Evolutionary conservation across 805 yeast genomes (phyloP), one percentile per base, ranked within the genome.

Genomic region (Cyberlindnera euphorbiae): DNA sequence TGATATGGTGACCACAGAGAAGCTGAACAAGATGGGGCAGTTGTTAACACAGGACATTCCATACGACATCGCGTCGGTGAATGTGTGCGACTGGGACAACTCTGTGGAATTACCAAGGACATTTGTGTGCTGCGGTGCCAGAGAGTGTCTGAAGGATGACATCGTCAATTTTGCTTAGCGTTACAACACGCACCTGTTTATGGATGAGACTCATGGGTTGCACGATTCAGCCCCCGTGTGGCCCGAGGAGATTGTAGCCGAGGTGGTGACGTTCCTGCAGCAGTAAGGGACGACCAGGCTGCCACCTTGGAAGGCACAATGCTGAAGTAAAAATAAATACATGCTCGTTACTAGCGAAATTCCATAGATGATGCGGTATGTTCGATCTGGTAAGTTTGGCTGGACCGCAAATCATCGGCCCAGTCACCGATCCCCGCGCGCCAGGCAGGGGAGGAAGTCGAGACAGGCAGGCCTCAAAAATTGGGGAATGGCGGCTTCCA

Each of bases 71-170:
- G 3, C 26, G 10, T 23, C 21, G 8, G 21, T 39, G 3, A 24
- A 19, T 9, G 22, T 19, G 22, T 19, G 39, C 8, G 6, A 30
- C 9, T 32, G 35, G 34, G 12, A 18, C 5, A 22, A 23, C 16
- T 9, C 22, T 19, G 9, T 29, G 28, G 11, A 35, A 12, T 23
- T 32, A 6, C 45, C 44, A 17, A 8, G 13, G 4, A 32, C 33
- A 1, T 35, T 46, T 15, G 28, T 41, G 8, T 8, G 33, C 4
- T 13, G n/a, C 33, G 47, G 47, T 13, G 37, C 28, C 5, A 3
- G 14, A 8, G 50, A 46, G 32, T 33, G 41, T 18, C n/a, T 44
- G 27, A 31, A 25, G 23, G 44, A 34, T 21, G 50, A 46, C 15
- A 39, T 41, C 22, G 6, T 32, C 6, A 7, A 3, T 12, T 39